These are phyloP conservation scores for Magnaporthiopsis incrustans DNA, from an alignment of 2,329 filamentous ascomycete genomes.

Conservation along the genomic window DNA sequence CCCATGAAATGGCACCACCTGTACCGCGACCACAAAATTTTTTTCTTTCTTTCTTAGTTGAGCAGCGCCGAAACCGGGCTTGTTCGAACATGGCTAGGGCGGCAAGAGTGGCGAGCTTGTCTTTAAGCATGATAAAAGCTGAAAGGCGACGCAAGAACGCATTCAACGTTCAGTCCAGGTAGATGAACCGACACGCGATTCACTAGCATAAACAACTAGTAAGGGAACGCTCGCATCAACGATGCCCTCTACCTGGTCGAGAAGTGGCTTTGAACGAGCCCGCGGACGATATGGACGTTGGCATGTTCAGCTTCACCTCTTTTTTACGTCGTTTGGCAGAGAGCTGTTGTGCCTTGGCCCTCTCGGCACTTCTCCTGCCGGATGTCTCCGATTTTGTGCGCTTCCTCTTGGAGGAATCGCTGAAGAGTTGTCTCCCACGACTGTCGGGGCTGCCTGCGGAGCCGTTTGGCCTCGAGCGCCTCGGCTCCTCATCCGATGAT, in stretches of 20 bases:
- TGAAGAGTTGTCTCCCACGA: neutral
- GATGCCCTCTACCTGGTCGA: neutral
- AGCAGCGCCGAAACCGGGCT: too few species aligned
- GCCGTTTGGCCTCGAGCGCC: slow-evolving; percentile 7
- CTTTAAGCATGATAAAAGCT: neutral
- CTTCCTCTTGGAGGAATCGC: slow-evolving; percentile 8
- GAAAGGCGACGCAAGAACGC: neutral
- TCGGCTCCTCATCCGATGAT: slow-evolving; percentile 25
- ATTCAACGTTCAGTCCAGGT: neutral
- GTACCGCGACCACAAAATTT: too few species aligned
- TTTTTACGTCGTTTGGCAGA: slow-evolving; percentile 55
- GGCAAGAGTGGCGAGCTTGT: neutral
- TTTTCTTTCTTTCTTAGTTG: too few species aligned
- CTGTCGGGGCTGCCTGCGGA: neutral
- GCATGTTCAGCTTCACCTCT: slow-evolving; percentile 55
- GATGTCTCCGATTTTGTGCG: slow-evolving; percentile 14
- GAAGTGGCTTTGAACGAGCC: neutral
- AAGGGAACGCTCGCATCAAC: neutral
- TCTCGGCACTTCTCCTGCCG: slow-evolving; percentile 38
- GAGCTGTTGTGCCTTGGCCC: slow-evolving; percentile 39
- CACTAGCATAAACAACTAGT: neutral
- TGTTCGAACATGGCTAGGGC: too few species aligned
- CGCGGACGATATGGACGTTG: slow-evolving; percentile 50
- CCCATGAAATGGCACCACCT: too few species aligned
- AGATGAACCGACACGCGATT: neutral